Percentiles rank a stretch among this genome's conserved stretches.
These are phyloP conservation scores for Dactylellina drechsleri DNA, from an alignment of 2,329 filamentous ascomycete genomes.

Conservation along the genomic window DNA sequence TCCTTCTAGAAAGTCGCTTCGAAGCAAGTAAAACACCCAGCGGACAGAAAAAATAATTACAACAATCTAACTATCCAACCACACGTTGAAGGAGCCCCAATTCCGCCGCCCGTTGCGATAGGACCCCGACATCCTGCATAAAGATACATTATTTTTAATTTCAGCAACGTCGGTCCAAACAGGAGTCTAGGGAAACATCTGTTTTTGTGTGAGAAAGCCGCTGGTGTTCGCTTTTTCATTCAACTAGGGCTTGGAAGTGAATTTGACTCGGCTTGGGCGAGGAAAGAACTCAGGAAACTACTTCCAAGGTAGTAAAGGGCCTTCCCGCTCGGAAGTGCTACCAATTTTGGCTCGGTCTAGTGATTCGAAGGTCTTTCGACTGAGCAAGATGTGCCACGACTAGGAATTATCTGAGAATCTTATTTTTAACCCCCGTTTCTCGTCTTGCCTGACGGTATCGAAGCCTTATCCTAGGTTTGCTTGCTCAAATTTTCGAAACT, in stretches of 20 bases:
- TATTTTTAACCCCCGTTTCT: conserved; percentile 13
- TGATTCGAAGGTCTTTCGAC: conserved; percentile 36
- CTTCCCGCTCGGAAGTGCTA: conserved; percentile 31
- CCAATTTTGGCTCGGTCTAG: conserved; percentile 28
- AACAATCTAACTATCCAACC: conserved; percentile 36
- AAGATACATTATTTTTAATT: conserved; percentile 40
- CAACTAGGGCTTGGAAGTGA: conserved; percentile 18
- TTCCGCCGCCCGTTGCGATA: conserved; percentile 44
- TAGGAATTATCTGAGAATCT: conserved; percentile 20
- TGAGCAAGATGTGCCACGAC: conserved; percentile 49
- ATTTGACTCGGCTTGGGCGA: conserved; percentile 23
- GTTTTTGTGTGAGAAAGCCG: conserved; percentile 19
- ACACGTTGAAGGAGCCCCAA: conserved; percentile 32
- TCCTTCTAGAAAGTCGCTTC: conserved; percentile 56
- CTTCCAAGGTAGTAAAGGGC: conserved; percentile 8
- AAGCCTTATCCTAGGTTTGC: conserved; percentile 5
- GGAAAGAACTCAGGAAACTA: conserved; percentile 1
- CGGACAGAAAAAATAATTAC: conserved; percentile 44
- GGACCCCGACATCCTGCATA: conserved; percentile 45
- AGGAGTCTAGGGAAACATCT: conserved; percentile 33
- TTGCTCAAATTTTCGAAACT: conserved; percentile 19
- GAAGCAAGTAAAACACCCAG: conserved; percentile 52
- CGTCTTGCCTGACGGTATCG: conserved; percentile 2
- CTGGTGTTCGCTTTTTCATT: conserved; percentile 23
- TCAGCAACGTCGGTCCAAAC: conserved; percentile 18